Evolutionary conservation across 2,329 filamentous ascomycete species (phyloP).

Genomic region (Coniochaeta hoffmannii): DNA sequence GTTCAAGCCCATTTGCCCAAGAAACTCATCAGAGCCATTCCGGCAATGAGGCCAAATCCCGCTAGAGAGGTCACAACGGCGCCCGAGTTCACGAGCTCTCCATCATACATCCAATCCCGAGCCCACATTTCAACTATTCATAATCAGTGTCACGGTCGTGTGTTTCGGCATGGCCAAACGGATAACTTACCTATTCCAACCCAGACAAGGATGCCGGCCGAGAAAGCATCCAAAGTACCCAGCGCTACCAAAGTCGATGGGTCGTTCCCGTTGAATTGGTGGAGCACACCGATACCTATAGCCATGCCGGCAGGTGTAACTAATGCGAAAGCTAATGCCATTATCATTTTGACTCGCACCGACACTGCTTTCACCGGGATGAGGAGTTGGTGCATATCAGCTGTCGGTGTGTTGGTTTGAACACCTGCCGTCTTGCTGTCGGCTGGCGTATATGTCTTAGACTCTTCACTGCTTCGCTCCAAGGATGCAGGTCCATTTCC

Average conservation of each 20-base stretch:
- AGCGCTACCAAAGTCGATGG: conserved; percentile 61
- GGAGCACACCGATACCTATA: conserved; percentile 66
- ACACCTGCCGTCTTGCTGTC: neutral
- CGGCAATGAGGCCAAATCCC: conserved; percentile 46
- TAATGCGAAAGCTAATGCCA: conserved; percentile 58
- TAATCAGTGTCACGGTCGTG: neutral
- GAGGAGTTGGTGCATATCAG: neutral
- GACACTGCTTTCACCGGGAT: conserved; percentile 18
- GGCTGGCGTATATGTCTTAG: neutral
- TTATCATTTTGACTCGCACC: conserved; percentile 46
- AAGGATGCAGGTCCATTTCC: conserved; percentile 14
- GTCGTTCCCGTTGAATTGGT: conserved; percentile 67
- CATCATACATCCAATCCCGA: conserved; percentile 60
- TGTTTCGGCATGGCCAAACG: conserved; percentile 34
- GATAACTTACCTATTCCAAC: conserved; percentile 76
- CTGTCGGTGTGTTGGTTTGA: neutral
- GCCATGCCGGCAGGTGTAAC: conserved; percentile 75
- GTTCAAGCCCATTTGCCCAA: conserved; percentile 63
- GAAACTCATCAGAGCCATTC: conserved; percentile 63
- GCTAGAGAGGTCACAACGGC: conserved; percentile 40
- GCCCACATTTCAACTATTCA: conserved; percentile 58
- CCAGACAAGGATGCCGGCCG: conserved; percentile 72
- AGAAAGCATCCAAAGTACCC: conserved; percentile 66
- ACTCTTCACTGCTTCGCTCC: neutral
- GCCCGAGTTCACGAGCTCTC: conserved; percentile 45